Evolutionary conservation across 2,329 filamentous ascomycete genomes (phyloP), one percentile per base, ranked within the genome.

Genomic region (Esteya vermicola): DNA sequence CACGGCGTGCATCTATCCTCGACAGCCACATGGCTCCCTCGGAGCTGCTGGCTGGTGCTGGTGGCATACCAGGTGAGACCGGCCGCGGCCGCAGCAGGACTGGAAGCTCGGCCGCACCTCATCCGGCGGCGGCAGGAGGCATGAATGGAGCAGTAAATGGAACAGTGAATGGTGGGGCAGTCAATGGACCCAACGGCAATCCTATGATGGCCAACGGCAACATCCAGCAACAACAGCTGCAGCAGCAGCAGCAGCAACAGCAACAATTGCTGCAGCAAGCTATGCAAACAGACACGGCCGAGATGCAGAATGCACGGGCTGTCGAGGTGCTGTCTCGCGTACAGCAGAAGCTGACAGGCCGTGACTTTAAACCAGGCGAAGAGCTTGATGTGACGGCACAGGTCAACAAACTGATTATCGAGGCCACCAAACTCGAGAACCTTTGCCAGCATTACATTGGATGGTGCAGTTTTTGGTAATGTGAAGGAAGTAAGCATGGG

Each of bases 401-500:
- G 62, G 93, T 98, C 6, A 89, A 94, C 60, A 89, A 93, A 59
- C 65, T 99, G 52, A 82, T 99, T 51, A 80, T 82, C 45, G 89
- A 98, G 65, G 91, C 91, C 19, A 98, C 91, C 7, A 95, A 91
- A 55, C 68, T 96, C 51, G 91, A 96, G 70, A 96, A 96, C 58
- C 66, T 98, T 45, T 98, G 91, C 57, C 91, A 96, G 67, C 91
- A 96, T 65, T 98, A 95, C 58, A 94, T 96, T 52, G 91, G 91
- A 47, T 96, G 89, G 89, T 96, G 89, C 63, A 93, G 85, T 61
- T 96, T 95, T 70, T 96, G 89, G 89, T 96, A 61, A 55, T 31
- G n/a, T n/a, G n/a, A n/a, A n/a, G n/a, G n/a, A n/a, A n/a, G n/a
- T n/a, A n/a, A n/a, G n/a, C n/a, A n/a, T n/a, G n/a, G n/a, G n/a